Evolutionary conservation across 2,329 filamentous ascomycete species (phyloP).

Genomic region (Aspergillus ochraceoroseus): DNA sequence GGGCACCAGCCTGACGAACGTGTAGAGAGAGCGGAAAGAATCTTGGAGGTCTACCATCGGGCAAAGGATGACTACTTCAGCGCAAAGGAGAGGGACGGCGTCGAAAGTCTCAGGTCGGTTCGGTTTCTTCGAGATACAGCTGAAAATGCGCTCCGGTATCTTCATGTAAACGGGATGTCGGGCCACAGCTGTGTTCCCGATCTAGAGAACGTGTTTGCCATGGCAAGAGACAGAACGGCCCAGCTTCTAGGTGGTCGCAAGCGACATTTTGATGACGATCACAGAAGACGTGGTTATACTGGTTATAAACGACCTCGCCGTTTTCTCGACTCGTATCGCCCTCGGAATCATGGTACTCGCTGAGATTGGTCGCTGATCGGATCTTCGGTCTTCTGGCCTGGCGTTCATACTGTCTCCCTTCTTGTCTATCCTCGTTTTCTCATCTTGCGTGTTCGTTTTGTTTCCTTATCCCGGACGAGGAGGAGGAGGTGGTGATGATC

Average conservation of each 20-base stretch:
- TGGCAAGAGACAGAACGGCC: conserved; percentile 35
- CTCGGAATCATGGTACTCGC: not conserved
- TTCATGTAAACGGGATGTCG: conserved; percentile 23
- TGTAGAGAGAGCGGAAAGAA: conserved; percentile 12
- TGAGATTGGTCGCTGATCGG: too few species aligned
- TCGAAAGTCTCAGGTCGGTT: conserved; percentile 26
- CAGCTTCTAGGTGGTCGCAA: conserved; percentile 38
- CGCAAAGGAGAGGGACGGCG: conserved; percentile 23
- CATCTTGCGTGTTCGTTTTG: not conserved
- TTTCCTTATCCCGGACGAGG: not conserved
- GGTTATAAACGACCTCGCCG: conserved; percentile 15
- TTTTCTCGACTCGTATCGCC: conserved; percentile 28
- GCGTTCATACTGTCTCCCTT: not conserved
- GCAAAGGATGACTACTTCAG: conserved; percentile 39
- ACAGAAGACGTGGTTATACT: conserved; percentile 9
- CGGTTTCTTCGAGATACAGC: conserved; percentile 45
- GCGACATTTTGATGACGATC: conserved; percentile 34
- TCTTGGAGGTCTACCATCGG: conserved; percentile 33
- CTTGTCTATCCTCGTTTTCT: not conserved
- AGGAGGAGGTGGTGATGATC: not conserved
- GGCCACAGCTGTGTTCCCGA: conserved; percentile 32
- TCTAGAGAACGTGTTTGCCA: conserved; percentile 31
- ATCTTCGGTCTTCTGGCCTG: not conserved
- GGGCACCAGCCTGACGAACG: not conserved
- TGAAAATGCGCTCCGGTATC: conserved; percentile 39